Conservation (phyloP, 495 filamentous ascomycete species). For the Penicillium herquei region DNA sequence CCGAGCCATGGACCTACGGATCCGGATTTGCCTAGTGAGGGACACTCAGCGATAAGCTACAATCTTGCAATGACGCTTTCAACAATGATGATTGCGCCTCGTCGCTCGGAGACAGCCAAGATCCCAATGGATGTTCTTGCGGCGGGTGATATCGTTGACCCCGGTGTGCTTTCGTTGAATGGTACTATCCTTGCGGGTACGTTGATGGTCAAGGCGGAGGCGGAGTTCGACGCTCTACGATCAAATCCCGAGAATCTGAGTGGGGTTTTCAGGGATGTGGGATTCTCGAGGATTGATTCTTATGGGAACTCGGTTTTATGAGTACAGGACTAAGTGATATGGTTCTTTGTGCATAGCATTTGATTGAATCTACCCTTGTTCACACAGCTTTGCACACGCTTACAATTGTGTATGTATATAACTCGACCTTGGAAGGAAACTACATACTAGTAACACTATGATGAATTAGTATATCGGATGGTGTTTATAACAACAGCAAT, state of each 20-base stretch:
- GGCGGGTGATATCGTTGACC: constrained; percentile 34
- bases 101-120: constrained; percentile 43
- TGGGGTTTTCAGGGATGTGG: constrained; percentile 59
- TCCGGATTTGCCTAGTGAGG: constrained; percentile 19
- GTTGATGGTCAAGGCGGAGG: constrained; percentile 71
- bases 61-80: constrained; percentile 73
- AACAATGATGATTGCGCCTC: constrained; percentile 67
- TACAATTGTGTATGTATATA: too few species aligned
- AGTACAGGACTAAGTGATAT: not conserved
- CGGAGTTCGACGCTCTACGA: constrained; percentile 66
- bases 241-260: constrained; percentile 48
- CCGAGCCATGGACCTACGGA: not conserved
- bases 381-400: too few species aligned
- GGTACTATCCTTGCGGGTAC: constrained; percentile 81
- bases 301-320: constrained; percentile 22
- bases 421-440: too few species aligned
- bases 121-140: constrained; percentile 28
- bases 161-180: constrained; percentile 66
- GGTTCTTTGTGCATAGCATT: not conserved
- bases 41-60: constrained; percentile 65
- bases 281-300: constrained; percentile 45
- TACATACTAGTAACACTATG: too few species aligned
- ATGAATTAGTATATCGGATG: too few species aligned
- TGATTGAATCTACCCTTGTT: too few species aligned
- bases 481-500: too few species aligned